Conservation (phyloP, 345 rosid species). For the Cochlearia excelsa region DNA sequence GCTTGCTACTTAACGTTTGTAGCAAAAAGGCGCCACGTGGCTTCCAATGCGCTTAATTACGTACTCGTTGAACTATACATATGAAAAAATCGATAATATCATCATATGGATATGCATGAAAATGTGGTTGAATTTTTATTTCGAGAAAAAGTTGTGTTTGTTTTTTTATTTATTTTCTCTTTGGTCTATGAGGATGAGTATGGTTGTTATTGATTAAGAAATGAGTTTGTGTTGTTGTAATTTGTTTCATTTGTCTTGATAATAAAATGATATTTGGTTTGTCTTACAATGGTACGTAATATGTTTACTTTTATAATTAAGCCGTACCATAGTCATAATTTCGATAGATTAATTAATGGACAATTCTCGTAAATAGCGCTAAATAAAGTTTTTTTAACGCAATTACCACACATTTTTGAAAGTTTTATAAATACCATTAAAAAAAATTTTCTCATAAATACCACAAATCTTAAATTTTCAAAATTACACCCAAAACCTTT, state of each 20-base stretch:
- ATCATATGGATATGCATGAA: background rate
- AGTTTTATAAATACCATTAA: too few relatives aligned
- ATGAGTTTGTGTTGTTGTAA: conserved; percentile 9
- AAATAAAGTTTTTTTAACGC: too few relatives aligned
- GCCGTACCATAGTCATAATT: too few relatives aligned
- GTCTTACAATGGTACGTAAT: too few relatives aligned
- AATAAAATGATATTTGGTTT: background rate
- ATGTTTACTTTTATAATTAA: too few relatives aligned
- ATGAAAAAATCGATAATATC: background rate
- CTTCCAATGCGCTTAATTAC: conserved; percentile 41
- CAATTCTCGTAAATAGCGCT: too few relatives aligned
- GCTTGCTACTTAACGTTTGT: conserved; percentile 45
- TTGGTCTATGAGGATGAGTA: background rate
- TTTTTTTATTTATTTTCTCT: background rate
- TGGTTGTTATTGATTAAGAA: background rate
- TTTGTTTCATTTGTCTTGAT: conserved; percentile 21
- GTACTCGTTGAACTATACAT: background rate
- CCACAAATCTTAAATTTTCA: too few relatives aligned
- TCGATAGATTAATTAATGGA: too few relatives aligned
- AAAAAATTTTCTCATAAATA: too few relatives aligned
- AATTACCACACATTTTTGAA: too few relatives aligned
- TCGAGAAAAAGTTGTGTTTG: background rate
- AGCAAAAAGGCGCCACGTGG: conserved; percentile 34
- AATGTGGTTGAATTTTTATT: conserved; percentile 3
- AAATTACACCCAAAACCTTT: too few relatives aligned